A percentile compares a stretch with the other conserved stretches of the same genome.
phyloP scores from a whole-genome alignment of 192 early-diverging fungal genomes.

The Rhizoclosmatium sp. region DNA sequence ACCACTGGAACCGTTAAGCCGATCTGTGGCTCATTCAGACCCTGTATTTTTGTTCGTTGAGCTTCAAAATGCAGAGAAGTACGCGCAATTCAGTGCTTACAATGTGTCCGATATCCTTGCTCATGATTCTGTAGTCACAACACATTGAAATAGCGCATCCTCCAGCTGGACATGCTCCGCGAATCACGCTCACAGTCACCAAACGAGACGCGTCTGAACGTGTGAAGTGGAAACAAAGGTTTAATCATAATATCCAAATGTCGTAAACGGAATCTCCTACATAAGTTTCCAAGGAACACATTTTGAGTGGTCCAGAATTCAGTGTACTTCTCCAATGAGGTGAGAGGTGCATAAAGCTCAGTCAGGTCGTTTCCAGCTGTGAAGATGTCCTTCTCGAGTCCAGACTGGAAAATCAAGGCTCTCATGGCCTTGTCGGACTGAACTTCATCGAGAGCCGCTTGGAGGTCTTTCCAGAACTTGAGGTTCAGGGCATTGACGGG shows the following conservation, averaged over 20 bases:
- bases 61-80: background rate
- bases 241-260: background rate
- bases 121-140: conserved; percentile 54
- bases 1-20: conserved; percentile 52
- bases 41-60: conserved; percentile 10
- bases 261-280: background rate
- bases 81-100: conserved; percentile 42
- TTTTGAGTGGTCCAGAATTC: conserved; percentile 55
- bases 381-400: conserved; percentile 51
- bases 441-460: conserved; percentile 29
- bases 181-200: conserved; percentile 49
- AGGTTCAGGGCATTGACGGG: conserved; percentile 30
- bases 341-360: conserved; percentile 48
- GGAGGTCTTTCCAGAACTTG: conserved; percentile 48
- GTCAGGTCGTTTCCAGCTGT: conserved; percentile 60
- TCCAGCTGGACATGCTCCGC: conserved; percentile 58
- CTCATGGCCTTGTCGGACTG: conserved; percentile 40
- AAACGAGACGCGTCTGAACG: conserved; percentile 35
- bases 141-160: conserved; percentile 50
- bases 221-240: background rate
- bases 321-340: conserved; percentile 48
- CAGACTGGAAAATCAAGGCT: conserved; percentile 52
- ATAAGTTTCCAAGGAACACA: conserved; percentile 49
- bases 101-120: conserved; percentile 38
- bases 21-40: conserved; percentile 39